A percentile compares a stretch with the other conserved stretches of the same genome.
Evolutionary conservation across 2,329 filamentous ascomycete genomes (phyloP).

Genomic region (Fusarium pininemorale): DNA sequence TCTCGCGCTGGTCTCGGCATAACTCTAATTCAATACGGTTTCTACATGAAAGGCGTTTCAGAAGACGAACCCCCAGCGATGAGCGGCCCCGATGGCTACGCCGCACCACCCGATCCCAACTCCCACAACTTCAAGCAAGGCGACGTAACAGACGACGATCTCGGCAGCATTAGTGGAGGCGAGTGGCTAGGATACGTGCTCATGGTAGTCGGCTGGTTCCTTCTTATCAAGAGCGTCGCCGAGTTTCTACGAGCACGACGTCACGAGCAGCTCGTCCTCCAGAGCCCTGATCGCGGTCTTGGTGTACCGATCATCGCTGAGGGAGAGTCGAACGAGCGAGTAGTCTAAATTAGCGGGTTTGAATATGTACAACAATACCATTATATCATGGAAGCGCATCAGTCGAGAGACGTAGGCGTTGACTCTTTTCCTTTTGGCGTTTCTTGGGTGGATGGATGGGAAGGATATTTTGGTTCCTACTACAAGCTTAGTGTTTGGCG

Average conservation of each 20-base stretch:
- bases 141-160: slow-evolving; percentile 63
- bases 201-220: slow-evolving; percentile 99
- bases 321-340: slow-evolving; percentile 80
- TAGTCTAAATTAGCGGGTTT: slow-evolving; percentile 62
- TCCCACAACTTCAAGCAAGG: slow-evolving; percentile 86
- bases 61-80: slow-evolving; percentile 56
- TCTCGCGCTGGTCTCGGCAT: slow-evolving; percentile 94
- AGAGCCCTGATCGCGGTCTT: slow-evolving; percentile 89
- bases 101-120: slow-evolving; percentile 85
- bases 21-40: slow-evolving; percentile 95
- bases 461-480: slow-evolving; percentile 31
- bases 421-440: slow-evolving; percentile 23
- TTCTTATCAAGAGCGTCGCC: slow-evolving; percentile 90
- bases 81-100: slow-evolving; percentile 66
- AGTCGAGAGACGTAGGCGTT: slow-evolving; percentile 29
- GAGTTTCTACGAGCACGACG: slow-evolving; percentile 88
- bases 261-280: slow-evolving; percentile 92
- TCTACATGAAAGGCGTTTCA: slow-evolving; percentile 82
- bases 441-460: slow-evolving; percentile 21
- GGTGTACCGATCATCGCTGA: slow-evolving; percentile 86
- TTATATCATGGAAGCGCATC: slow-evolving; percentile 23
- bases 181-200: slow-evolving; percentile 93
- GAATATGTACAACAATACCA: slow-evolving; percentile 31
- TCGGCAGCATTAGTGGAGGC: slow-evolving; percentile 69
- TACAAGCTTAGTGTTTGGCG: slow-evolving; percentile 35